phyloP scores from a whole-genome alignment of 176 grass and related monocot species.

The Cocos nucifera region DNA sequence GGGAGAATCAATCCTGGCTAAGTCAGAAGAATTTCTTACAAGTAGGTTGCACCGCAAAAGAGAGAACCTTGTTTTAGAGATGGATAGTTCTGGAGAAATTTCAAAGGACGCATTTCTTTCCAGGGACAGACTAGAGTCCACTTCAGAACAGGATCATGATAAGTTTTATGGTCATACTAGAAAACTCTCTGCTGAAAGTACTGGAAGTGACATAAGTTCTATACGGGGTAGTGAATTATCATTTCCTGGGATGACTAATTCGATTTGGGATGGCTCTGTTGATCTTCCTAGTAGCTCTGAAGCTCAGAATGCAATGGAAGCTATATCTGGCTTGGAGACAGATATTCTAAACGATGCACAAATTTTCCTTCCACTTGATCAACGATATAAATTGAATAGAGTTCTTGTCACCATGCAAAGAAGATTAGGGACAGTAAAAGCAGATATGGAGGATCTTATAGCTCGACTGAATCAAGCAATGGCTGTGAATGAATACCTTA shows the following conservation, averaged over 20 bases:
- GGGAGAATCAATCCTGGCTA: conserved; percentile 39
- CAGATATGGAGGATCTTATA: conserved; percentile 99
- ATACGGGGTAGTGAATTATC: conserved; percentile 84
- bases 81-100: conserved; percentile 33
- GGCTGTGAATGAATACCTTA: conserved; percentile 93
- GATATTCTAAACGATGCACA: conserved; percentile 53
- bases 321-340: conserved; percentile 37
- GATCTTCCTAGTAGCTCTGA: conserved; percentile 54
- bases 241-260: conserved; percentile 46
- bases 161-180: conserved; percentile 48
- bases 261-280: conserved; percentile 52
- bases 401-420: conserved; percentile 71
- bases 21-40: conserved; percentile 23
- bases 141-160: conserved; percentile 41
- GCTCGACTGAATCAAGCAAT: conserved; percentile 89
- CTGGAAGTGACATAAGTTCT: conserved; percentile 93
- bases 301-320: conserved; percentile 44
- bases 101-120: conserved; percentile 8
- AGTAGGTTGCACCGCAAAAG: conserved; percentile 32
- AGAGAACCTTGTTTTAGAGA: conserved; percentile 22
- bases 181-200: conserved; percentile 82
- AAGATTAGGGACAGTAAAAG: conserved; percentile 77
- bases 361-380: conserved; percentile 81
- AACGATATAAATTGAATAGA: conserved; percentile 75
- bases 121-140: conserved; percentile 16